Evolutionary conservation across 306 rosid species (phyloP), one percentile per base, ranked within the genome.

Genomic region (Vicia faba): DNA sequence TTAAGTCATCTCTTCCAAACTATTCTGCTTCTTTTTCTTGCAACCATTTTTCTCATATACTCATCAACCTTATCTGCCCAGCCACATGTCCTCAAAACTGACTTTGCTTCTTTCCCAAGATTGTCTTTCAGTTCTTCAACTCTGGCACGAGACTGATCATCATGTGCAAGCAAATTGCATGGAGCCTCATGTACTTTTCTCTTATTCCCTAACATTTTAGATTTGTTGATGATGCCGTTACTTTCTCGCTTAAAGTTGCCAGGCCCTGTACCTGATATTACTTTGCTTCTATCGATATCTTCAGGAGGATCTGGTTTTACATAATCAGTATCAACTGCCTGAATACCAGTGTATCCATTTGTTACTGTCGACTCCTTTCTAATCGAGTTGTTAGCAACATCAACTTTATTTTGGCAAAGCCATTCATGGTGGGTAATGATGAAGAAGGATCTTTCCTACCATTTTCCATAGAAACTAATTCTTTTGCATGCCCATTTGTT

Each of bases 371-470:
- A 68, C 44, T 60, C 78, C 62, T 78, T 74, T 46, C 63, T 40
- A 59, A 68, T 69, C 23, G 35, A 63, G 60, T 68, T 64, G 49
- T 61, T 78, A 75, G 70, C 72, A 41, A 63, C 63, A 36, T 64
- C 81, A 70, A 64, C 75, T 15, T 77, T 81, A 74, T 79, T 68
- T 67, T 69, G 50, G 68, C 73, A 49, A 78, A 58, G 70, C 88
- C 82, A 74, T 83, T 85, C 63, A 68, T 69, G 56, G 63, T 79
- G 65, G 64, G 75, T 19, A 78, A 45, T 14, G 71, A 40, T 12
- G 84, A 66, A 73, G 84, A 66, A 73, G 72, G 71, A 48, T 73
- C 78, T 64, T 81, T 85, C 75, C 74, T 87, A 53, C 73, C 76
- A 78, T 75, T 82, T 74, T 80, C 95, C 80, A 70, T 63, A 72